Evolutionary conservation across 2,329 filamentous ascomycete genomes (phyloP), one percentile per base, ranked within the genome.

Genomic region (Coniochaeta ligniaria): DNA sequence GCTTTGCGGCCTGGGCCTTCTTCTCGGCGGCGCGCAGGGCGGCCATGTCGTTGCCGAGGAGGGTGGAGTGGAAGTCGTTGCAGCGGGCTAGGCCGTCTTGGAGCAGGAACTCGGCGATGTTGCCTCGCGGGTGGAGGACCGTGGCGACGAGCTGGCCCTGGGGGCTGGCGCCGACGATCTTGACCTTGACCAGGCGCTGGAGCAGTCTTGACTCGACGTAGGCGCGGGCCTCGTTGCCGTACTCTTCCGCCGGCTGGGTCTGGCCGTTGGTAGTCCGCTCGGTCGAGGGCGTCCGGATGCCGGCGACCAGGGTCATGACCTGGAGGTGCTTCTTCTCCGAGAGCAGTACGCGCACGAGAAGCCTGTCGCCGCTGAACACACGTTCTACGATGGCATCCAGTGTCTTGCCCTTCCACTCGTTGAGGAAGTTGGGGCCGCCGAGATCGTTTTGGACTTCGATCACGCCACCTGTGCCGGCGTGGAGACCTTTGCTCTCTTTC

Each of bases 51-150:
- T 85, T 79, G 52, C 95, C 95, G 12, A 99, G 84, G 77, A 97
- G 82, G 43, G 92, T 96, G 0, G 94, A 96, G 78, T 99, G 95
- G 76, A 95, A 93, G 75, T 99, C 95, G 65, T 93, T 92, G 79
- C 94, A 98, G 69, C 92, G 85, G 45, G 94, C 95, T 60, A 98
- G 81, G 68, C 95, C 95, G 59, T 92, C 91, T 68, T 94, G 87
- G 52, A 99, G 85, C 50, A 99, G 76, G 74, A 96, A 96, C 66
- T 91, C 91, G 64, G 93, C 92, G 73, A 99, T 96, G 75, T 92
- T 96, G 64, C 95, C 95, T 63, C 88, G 86, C 31, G 93, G 93
- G 76, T 99, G 95, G 65, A 93, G 82, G 50, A 99, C 83, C 57
- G 87, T 86, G 60, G 90, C 95, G 60, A 99, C 87, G n/a, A 99